Percentiles rank a stretch among this genome's conserved stretches.
These are phyloP conservation scores for Heritiera fomes DNA, from an alignment of 345 rosid species.

Conservation along the genomic window DNA sequence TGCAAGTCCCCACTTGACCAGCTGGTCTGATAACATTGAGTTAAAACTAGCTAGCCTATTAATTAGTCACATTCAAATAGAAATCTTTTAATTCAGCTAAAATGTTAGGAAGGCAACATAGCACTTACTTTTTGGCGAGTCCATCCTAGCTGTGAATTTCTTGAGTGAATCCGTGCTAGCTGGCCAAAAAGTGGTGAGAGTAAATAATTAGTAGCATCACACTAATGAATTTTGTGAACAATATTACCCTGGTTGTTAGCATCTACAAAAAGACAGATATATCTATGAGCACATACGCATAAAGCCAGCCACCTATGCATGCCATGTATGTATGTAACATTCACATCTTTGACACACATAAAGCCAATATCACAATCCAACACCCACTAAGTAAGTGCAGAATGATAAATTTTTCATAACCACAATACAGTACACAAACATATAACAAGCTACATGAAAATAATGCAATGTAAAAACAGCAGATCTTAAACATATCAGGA, in stretches of 20 bases:
- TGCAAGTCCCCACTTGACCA: constrained; percentile 24
- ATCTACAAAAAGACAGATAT: background rate
- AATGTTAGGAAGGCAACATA: background rate
- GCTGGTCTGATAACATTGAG: constrained; percentile 16
- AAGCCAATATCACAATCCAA: background rate
- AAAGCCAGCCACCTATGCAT: background rate
- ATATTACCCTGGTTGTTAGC: background rate
- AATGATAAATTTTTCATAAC: background rate
- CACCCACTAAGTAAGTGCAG: background rate
- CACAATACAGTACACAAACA: background rate
- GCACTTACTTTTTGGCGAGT: constrained; percentile 63
- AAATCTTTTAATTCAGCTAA: background rate
- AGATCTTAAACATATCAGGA: background rate
- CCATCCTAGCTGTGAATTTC: constrained; percentile 56
- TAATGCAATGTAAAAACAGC: no score
- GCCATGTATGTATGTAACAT: background rate
- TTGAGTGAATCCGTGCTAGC: constrained; percentile 51
- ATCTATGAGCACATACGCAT: background rate
- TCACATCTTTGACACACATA: background rate
- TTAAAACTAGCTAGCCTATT: constrained; percentile 24
- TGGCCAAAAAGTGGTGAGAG: constrained; percentile 21
- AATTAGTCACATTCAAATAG: constrained; percentile 12
- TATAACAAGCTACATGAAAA: background rate
- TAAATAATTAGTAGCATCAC: constrained; percentile 7
- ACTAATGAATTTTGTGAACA: background rate